A percentile compares a stretch with the other conserved stretches of the same genome.
Evolutionary conservation across 2,329 filamentous ascomycete species (phyloP).

Genomic region (Penicillium sp.): DNA sequence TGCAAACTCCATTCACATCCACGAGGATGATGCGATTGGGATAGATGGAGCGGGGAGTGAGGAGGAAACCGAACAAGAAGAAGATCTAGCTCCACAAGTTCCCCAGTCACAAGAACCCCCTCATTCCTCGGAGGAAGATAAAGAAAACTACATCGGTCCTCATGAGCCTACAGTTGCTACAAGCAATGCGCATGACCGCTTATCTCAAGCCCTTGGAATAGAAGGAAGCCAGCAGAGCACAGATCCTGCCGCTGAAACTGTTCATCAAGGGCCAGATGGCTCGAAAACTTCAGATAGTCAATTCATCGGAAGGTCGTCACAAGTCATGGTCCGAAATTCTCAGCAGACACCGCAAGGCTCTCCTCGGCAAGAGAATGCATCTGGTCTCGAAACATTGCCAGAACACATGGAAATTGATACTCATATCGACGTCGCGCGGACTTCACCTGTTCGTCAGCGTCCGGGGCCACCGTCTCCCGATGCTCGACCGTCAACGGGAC

Average conservation of each 20-base stretch:
- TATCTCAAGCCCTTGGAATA: conserved; percentile 9
- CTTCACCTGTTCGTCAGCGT: conserved; percentile 21
- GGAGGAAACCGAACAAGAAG: conserved; percentile 54
- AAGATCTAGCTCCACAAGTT: conserved; percentile 35
- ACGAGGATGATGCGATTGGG: conserved; percentile 1
- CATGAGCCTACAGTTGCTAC: conserved; percentile 34
- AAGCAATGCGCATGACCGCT: conserved; percentile 40
- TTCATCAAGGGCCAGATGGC: conserved; percentile 3
- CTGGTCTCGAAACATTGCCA: conserved; percentile 12
- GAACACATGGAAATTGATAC: conserved; percentile 8
- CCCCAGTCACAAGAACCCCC: conserved; percentile 33
- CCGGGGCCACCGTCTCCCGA: conserved; percentile 31
- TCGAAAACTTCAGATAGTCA: conserved; percentile 8
- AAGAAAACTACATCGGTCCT: conserved; percentile 48
- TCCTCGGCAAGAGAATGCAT: conserved; percentile 20
- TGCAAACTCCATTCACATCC: background rate
- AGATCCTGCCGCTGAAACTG: background rate
- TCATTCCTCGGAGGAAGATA: conserved; percentile 48
- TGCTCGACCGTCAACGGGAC: conserved; percentile 19
- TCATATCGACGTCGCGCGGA: conserved; percentile 7
- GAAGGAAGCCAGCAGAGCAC: background rate
- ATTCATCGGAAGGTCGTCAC: conserved; percentile 31
- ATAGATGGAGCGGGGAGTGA: conserved; percentile 33
- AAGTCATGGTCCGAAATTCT: conserved; percentile 43
- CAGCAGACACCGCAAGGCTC: conserved; percentile 41